These are phyloP conservation scores for Raddia distichophylla DNA, from an alignment of 176 grass and related monocot genomes.

Conservation along the genomic window DNA sequence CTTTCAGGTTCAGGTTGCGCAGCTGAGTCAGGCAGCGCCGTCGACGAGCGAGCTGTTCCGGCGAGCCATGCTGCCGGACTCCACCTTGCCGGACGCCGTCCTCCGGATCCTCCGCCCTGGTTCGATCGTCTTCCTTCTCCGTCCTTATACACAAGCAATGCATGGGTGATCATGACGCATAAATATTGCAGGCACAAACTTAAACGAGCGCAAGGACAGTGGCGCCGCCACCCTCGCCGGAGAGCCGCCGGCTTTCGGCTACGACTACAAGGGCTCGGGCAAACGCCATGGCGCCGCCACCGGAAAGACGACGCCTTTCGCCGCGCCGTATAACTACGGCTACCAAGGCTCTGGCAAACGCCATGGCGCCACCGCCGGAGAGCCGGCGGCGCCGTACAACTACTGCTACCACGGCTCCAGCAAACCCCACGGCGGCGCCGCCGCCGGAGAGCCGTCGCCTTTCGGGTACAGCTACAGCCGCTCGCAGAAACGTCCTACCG, in stretches of 20 bases:
- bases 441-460: neutral
- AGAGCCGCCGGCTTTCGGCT: neutral
- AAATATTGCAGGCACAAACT: neutral
- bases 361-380: neutral
- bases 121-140: neutral
- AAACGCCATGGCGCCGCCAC: neutral
- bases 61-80: conserved; percentile 42
- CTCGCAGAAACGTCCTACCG: neutral
- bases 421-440: neutral
- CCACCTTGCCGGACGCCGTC: conserved; percentile 40
- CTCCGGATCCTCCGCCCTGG: conserved; percentile 32
- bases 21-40: conserved; percentile 32
- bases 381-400: neutral
- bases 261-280: conserved; percentile 3
- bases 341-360: neutral
- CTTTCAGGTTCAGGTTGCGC: conserved; percentile 19
- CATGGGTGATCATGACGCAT: too few relatives aligned
- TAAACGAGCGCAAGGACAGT: neutral
- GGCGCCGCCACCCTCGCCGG: neutral
- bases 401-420: neutral
- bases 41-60: conserved; percentile 44
- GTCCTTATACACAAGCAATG: neutral
- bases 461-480: neutral
- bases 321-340: neutral
- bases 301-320: neutral